These are phyloP conservation scores for Cyclotella baltica DNA, from an alignment of 108 stramenopile genomes.

Conservation along the genomic window DNA sequence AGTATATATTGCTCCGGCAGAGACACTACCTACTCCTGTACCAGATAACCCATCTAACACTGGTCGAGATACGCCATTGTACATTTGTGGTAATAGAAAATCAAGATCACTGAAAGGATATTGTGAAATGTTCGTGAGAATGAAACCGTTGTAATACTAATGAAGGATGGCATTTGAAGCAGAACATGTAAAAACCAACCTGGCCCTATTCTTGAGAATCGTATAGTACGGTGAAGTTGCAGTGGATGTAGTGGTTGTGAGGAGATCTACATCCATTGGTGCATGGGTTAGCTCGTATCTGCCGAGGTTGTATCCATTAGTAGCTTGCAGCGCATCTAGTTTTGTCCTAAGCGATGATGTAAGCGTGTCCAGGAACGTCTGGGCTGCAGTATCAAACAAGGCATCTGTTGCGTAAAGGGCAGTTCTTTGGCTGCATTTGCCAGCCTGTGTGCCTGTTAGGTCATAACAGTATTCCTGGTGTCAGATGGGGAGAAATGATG, in stretches of 20 bases:
- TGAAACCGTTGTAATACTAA: too few species aligned
- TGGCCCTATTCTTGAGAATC: slow-evolving; percentile 32
- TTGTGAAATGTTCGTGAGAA: neutral
- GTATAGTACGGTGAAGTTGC: slow-evolving; percentile 51
- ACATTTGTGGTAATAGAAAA: slow-evolving; percentile 67
- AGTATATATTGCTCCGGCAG: slow-evolving; percentile 37
- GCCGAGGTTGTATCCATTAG: slow-evolving; percentile 48
- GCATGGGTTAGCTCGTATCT: slow-evolving; percentile 58
- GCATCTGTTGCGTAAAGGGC: neutral
- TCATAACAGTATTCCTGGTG: slow-evolving; percentile 61
- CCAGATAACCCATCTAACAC: slow-evolving; percentile 41
- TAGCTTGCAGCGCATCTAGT: slow-evolving; percentile 38
- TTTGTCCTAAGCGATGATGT: slow-evolving; percentile 49
- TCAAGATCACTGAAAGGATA: slow-evolving; percentile 23
- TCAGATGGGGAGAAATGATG: too few species aligned
- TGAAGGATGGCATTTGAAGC: too few species aligned
- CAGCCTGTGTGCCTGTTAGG: slow-evolving; percentile 25
- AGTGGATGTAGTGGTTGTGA: neutral
- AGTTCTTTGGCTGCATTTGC: slow-evolving; percentile 27
- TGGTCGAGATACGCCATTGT: slow-evolving; percentile 58
- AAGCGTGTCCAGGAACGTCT: slow-evolving; percentile 22
- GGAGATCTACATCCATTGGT: slow-evolving; percentile 61
- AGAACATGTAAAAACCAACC: too few species aligned
- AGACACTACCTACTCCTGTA: slow-evolving; percentile 16
- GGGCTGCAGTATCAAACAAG: slow-evolving; percentile 27